Percentiles rank a stretch among this genome's conserved stretches.
Evolutionary conservation across 495 filamentous ascomycete genomes (phyloP).

Genomic region (Hypoxylon fuscum): DNA sequence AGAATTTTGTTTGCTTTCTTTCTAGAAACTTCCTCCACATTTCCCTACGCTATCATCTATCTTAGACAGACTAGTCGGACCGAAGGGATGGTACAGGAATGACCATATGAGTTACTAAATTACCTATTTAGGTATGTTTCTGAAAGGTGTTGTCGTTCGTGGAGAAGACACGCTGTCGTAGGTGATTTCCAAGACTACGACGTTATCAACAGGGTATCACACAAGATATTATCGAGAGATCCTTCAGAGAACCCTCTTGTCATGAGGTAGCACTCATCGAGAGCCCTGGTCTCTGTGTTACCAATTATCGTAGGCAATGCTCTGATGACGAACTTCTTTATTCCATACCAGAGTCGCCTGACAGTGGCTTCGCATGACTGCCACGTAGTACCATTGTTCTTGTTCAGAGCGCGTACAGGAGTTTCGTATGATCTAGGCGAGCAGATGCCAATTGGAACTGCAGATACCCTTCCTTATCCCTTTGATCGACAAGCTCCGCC

Average conservation of each 20-base stretch:
- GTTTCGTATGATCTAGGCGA: slow-evolving; percentile 25
- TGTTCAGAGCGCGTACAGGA: slow-evolving; percentile 25
- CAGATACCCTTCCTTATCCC: slow-evolving; percentile 31
- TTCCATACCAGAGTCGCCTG: slow-evolving; percentile 24
- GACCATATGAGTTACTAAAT: slow-evolving; percentile 1
- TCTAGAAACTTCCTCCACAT: slow-evolving; percentile 19
- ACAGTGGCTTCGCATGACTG: slow-evolving; percentile 32
- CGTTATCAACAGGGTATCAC: slow-evolving; percentile 18
- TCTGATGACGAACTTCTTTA: slow-evolving; percentile 20
- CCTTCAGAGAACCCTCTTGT: slow-evolving; percentile 7
- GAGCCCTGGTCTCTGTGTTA: slow-evolving; percentile 15
- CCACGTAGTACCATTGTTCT: slow-evolving; percentile 37
- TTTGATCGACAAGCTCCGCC: slow-evolving; percentile 35
- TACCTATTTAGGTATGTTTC: neutral
- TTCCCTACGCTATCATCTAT: slow-evolving; percentile 8
- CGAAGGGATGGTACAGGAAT: slow-evolving; percentile 5
- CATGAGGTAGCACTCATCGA: slow-evolving; percentile 20
- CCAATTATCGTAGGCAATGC: slow-evolving; percentile 10
- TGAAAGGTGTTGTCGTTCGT: neutral
- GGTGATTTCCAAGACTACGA: neutral
- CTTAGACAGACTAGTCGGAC: slow-evolving; percentile 15
- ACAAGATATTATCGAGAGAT: slow-evolving; percentile 2
- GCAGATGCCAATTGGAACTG: slow-evolving; percentile 37
- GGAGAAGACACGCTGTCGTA: neutral
- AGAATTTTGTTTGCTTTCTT: slow-evolving; percentile 23